Conservation (phyloP, 2,329 filamentous ascomycete species). For the Ophiostoma ulmi region DNA sequence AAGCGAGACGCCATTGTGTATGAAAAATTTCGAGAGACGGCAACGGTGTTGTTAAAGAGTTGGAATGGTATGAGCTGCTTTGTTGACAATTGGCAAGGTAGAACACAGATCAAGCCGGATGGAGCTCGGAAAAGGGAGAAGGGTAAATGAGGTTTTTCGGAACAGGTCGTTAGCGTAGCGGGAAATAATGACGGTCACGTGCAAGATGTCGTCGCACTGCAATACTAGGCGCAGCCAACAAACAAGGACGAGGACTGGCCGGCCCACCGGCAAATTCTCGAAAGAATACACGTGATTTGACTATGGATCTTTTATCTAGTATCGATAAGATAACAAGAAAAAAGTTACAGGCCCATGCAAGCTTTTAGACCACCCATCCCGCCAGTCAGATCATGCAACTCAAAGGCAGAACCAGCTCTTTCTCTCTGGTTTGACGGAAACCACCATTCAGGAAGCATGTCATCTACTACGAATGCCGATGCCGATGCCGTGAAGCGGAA, state of each 20-base stretch:
- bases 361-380: neutral
- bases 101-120: conserved; percentile 19
- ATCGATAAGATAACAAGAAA: conserved; percentile 15
- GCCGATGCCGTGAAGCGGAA: conserved; percentile 46
- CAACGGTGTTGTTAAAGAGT: neutral
- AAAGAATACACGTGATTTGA: neutral
- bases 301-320: neutral
- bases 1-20: conserved; percentile 95
- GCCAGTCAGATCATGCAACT: neutral
- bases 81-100: conserved; percentile 38
- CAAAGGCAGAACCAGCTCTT: neutral
- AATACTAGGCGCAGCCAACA: neutral
- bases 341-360: neutral
- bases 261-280: neutral
- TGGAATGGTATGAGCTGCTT: neutral
- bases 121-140: conserved; percentile 28
- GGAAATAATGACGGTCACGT: conserved; percentile 23
- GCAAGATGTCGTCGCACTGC: neutral
- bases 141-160: conserved; percentile 42
- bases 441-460: conserved; percentile 14
- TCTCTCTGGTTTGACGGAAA: neutral
- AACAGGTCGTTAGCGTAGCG: conserved; percentile 26
- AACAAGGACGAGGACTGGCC: neutral
- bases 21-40: conserved; percentile 38
- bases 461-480: conserved; percentile 7